Conservation (phyloP, 176 grass and related monocot species). For the Triticum timopheevii region DNA sequence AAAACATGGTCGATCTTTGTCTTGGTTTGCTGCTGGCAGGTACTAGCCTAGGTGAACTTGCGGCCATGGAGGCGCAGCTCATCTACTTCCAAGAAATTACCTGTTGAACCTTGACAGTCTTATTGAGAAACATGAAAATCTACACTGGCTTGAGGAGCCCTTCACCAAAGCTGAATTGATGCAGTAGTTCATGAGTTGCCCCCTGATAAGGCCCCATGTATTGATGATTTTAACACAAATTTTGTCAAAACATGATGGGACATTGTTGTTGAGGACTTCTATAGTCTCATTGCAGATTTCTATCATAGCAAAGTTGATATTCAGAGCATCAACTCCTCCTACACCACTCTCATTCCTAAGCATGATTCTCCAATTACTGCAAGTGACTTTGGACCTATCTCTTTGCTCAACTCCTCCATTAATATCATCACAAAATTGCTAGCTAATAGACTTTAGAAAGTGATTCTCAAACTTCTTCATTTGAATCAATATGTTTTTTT, state of each 20-base stretch:
- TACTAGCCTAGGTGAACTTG: too few relatives aligned
- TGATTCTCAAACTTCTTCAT: too few relatives aligned
- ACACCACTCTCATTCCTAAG: neutral
- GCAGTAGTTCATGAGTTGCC: neutral
- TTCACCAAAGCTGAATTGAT: neutral
- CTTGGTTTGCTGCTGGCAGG: too few relatives aligned
- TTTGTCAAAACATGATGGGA: neutral
- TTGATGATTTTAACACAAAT: neutral
- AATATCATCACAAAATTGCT: too few relatives aligned
- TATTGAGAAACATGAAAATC: neutral
- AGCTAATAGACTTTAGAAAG: too few relatives aligned
- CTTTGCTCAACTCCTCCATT: too few relatives aligned
- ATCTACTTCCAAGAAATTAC: too few relatives aligned
- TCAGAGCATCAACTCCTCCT: neutral
- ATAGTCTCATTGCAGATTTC: neutral
- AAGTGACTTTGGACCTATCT: too few relatives aligned
- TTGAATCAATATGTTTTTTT: too few relatives aligned
- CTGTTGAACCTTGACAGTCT: neutral
- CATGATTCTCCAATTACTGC: too few relatives aligned
- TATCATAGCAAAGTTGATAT: neutral
- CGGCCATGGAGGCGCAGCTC: too few relatives aligned
- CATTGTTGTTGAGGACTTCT: neutral
- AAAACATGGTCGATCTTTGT: too few relatives aligned
- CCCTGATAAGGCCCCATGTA: neutral
- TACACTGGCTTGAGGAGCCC: neutral